Evolutionary conservation across 306 rosid species (phyloP), one percentile per base, ranked within the genome.

Genomic region (Coriaria nepalensis): DNA sequence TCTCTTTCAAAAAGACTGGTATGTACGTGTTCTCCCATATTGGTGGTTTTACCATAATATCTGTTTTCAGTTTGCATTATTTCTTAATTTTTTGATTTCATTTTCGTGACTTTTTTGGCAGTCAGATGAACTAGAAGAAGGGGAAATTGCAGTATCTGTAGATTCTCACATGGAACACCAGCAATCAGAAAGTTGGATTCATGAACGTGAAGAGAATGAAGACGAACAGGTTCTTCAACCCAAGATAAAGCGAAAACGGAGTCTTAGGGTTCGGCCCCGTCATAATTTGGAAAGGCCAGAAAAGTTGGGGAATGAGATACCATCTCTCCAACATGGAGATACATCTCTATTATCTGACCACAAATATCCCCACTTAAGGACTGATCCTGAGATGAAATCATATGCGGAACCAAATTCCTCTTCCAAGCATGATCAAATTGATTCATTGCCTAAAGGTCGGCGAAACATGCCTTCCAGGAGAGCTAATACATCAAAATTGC

Each of bases 151-250:
- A 6, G 71, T 62, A 38, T 90, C 97, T 40, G 93, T 93, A 44
- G 97, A 81, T 65, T 90, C 97, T 73, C 95, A 72, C 63, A 57
- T 90, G 75, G 90, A 84, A 45, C 86, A 66, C 61, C 95, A 84
- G 68, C 93, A 77, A 53, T 90, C 93, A 8, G 95, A 93, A 75
- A 84, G 93, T 69, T 84, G 90, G 80, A 74, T 67, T 70, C 93
- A 88, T 67, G 97, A 88, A 48, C 95, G 93, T 37, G 97, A 90
- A 9, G 95, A 84, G 56, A 83, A 80, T 37, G 97, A 90, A 73
- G 93, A 78, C 55, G 97, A 84, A 50, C 97, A 84, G 72, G 97
- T 79, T 63, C 59, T 90, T 75, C 95, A 84, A 46, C 95, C 97
- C 53, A 90, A 81, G 73, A 70, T 90, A 63, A 90, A 75, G 60